Evolutionary conservation across 257 asterid genomes (phyloP).

Genomic region (Prunella vulgaris): DNA sequence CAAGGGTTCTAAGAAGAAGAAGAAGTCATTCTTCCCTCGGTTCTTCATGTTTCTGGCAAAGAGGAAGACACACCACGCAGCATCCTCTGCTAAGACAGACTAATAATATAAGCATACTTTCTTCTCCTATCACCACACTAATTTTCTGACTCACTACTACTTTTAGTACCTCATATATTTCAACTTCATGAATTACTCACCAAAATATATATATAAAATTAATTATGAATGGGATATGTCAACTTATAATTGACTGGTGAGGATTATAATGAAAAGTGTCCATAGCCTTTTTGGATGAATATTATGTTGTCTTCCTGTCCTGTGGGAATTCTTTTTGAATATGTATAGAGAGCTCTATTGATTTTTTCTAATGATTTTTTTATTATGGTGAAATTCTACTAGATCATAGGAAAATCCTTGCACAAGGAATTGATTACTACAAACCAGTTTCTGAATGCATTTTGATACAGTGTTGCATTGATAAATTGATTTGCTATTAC

Average conservation of each 20-base stretch:
- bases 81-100: slow-evolving; percentile 18
- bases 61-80: slow-evolving; percentile 25
- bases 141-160: too few relatives aligned
- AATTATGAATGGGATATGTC: too few relatives aligned
- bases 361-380: background rate
- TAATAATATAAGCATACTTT: too few relatives aligned
- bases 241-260: background rate
- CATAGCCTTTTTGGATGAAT: background rate
- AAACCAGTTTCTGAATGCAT: too few relatives aligned
- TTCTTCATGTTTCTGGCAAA: slow-evolving; percentile 35
- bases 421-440: too few relatives aligned
- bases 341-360: background rate
- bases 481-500: too few relatives aligned
- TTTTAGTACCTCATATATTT: background rate
- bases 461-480: too few relatives aligned
- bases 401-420: too few relatives aligned
- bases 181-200: background rate
- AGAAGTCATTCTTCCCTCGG: slow-evolving; percentile 37
- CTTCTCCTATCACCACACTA: too few relatives aligned
- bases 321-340: background rate
- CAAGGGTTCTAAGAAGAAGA: slow-evolving; percentile 39
- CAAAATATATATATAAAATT: too few relatives aligned
- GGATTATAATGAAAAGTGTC: background rate
- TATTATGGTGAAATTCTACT: too few relatives aligned
- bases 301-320: background rate